These are phyloP conservation scores for Coccomyxa sp. DNA, from an alignment of 139 green algal genomes.

Conservation along the genomic window DNA sequence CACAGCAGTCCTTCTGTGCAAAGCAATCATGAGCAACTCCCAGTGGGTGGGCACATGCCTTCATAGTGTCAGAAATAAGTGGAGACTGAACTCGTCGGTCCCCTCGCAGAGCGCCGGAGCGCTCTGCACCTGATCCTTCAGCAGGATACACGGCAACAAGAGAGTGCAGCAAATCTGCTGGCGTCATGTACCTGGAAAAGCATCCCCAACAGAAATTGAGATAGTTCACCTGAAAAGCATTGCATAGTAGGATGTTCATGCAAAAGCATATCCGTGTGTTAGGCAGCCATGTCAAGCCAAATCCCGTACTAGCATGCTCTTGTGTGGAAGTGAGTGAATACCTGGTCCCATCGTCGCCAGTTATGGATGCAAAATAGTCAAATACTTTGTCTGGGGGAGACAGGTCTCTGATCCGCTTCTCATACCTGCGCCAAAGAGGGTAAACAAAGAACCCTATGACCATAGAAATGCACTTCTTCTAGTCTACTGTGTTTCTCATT, in stretches of 20 bases:
- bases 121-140: constrained; percentile 40
- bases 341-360: not conserved
- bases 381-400: constrained; percentile 77
- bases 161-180: constrained; percentile 46
- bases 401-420: constrained; percentile 75
- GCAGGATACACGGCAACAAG: constrained; percentile 75
- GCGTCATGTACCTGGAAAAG: constrained; percentile 34
- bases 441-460: no score
- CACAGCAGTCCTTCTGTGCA: no score
- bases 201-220: not conserved
- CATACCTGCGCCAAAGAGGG: constrained; percentile 48
- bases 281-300: not conserved
- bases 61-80: not conserved
- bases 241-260: no score
- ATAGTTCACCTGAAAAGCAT: constrained; percentile 8
- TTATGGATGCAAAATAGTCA: constrained; percentile 67
- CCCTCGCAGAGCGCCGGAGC: constrained; percentile 58
- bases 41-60: not conserved
- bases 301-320: not conserved
- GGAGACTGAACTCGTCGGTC: constrained; percentile 10
- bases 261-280: not conserved
- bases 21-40: no score
- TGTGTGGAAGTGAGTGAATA: not conserved
- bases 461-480: no score
- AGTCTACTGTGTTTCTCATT: no score